Evolutionary conservation across 371 early-diverging fungal genomes (phyloP).

Genomic region (Mortierella sp.): DNA sequence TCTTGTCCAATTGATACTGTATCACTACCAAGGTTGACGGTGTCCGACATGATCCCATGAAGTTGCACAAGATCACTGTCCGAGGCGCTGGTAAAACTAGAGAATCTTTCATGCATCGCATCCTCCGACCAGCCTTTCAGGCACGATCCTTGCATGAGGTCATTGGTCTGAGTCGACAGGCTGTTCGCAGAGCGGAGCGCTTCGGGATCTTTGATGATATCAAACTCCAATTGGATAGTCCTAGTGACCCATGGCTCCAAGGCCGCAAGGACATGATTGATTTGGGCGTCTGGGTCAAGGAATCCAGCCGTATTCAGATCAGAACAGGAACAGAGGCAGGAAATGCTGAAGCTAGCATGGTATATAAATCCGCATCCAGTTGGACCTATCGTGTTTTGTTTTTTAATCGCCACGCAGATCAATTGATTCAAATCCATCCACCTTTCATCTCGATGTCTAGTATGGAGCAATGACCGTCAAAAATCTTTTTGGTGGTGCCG

Average conservation of each 20-base stretch:
- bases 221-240: constrained; percentile 74
- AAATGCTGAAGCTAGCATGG: constrained; percentile 86
- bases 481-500: constrained; percentile 90
- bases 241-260: constrained; percentile 61
- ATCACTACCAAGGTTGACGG: constrained; percentile 36
- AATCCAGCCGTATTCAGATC: constrained; percentile 76
- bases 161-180: constrained; percentile 70
- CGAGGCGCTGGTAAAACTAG: constrained; percentile 63
- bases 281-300: constrained; percentile 77
- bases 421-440: too few species aligned
- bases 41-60: constrained; percentile 58
- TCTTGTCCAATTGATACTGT: background rate
- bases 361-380: constrained; percentile 30
- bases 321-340: constrained; percentile 89
- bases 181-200: constrained; percentile 71
- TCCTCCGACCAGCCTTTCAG: constrained; percentile 56
- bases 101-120: constrained; percentile 61
- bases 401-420: too few species aligned
- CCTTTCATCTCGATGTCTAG: constrained; percentile 37
- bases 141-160: constrained; percentile 77
- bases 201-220: constrained; percentile 84
- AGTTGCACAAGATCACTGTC: constrained; percentile 64
- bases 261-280: constrained; percentile 72
- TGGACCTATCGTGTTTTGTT: background rate
- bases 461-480: constrained; percentile 75